Base-by-base conservation (phyloP, 257 asterid genomes). In the Lantana camara region DNA sequence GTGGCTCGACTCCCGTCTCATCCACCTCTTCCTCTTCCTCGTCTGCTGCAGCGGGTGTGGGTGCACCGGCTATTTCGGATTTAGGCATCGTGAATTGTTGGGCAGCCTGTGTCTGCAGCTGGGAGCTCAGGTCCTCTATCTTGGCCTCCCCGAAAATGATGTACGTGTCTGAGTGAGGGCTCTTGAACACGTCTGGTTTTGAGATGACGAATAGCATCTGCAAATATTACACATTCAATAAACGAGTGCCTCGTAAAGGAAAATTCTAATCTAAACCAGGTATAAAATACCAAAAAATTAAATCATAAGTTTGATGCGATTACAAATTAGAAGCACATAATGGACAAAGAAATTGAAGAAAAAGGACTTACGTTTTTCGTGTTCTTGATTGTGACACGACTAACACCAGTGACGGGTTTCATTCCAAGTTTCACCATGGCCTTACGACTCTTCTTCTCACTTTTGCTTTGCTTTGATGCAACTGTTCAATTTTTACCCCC, bases 341-440 rank as follows among this genome's bases (percentile, higher is more conserved):
- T 1, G 41, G 56, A 20, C 4, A 30, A 53, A 34, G 42, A 53
- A n/a, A 51, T 6, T 17, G 44, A 24, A 51, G n/a, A 20, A 21
- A 15, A 57, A 14, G 13, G 13, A 32, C 4, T 12, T 83, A 91
- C 96, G 34, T 91, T 85, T 72, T 92, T 92, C 42, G 95, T 80
- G 68, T 91, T 80, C 89, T 86, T 85, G 20, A 89, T 85, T 9
- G 96, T 92, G 75, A 89, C 96, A 75, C 98, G 76, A 69, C 95
- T 85, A 38, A 92, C 97, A 66, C 96, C 96, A 1, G 78, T 47
- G 58, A 89, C 80, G 23, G 95, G 96, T 57, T 89, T 89, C 97
- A 91, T 85, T 57, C 98, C 98, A 27, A 92, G 89, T 77, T 89
- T 92, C 83, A 86, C 68, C 98, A 92, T 86, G 62, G 98, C 98